Base-by-base conservation (phyloP, 176 grass and related monocot genomes). In the Tuctoria greenei region DNA sequence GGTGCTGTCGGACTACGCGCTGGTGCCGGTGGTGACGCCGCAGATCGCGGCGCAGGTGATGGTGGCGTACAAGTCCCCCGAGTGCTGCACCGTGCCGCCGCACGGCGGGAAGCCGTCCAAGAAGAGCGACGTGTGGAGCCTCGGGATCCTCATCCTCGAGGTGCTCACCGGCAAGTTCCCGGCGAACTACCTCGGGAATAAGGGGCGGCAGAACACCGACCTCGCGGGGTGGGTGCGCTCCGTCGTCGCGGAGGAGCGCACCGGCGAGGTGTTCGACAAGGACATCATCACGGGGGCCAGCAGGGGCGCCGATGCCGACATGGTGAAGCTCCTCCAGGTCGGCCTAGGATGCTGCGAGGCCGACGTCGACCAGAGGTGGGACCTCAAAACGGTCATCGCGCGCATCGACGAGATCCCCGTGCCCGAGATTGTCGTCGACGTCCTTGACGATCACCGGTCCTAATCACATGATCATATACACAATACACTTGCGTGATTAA, bases 71-170 rank as follows among this genome's bases (percentile, higher is more conserved):
- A 85, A 88, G 75, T 86, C 89, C 45, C 95, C 91, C 17, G 91
- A 99, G 79, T 77, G 76, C 79, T 77, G 76, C 79, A 73, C 62
- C 27, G 78, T 67, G 18, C 43, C 86, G 69, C 25, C 1, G 31
- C n/a, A 79, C 0, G n/a, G n/a, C n/a, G 89, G 87, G 41, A 84
- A 82, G 56, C 86, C 91, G 61, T 88, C 87, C 3, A 99, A 92
- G 63, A 99, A 99, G 89, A 99, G 91, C 65, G 95, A 99, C 60
- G 87, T 95, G 11, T 99, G 95, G 95, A 92, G 87, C 82, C 77
- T 95, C 4, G 95, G 91, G 2, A 71, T 92, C 7, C 91, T 95
- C 57, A 86, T 92, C 47, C 85, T 95, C 6, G 91, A 99, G 86
- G 69, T 92, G 4, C 71, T 95, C 47, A 95, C 95, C 0, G 87